Evolutionary conservation across 768 basidiomycete genomes (phyloP), one percentile per base, ranked within the genome.

Genomic region (Lactifluus piperatus): DNA sequence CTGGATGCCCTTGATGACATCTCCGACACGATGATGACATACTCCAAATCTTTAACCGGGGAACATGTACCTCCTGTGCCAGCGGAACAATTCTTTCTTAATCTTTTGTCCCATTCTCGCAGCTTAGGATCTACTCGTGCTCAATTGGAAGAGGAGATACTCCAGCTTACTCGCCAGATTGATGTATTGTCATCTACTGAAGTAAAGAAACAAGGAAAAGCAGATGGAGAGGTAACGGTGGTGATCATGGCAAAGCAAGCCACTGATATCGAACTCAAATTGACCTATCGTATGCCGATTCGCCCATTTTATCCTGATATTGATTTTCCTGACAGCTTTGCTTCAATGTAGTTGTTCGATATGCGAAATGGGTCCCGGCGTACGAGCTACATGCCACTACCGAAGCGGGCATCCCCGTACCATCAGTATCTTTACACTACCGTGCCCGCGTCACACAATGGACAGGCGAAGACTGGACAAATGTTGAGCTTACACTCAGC

Each of bases 401-500:
- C 68, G 76, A 54, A 67, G 72, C 58, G 13, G 78, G 77, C 0
- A 74, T 77, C 57, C 75, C 78, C 3, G 75, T 75, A 0, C 66
- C 76, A 5, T 65, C 72, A 0, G 75, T 83, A 26, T 62, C 74
- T 3, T 72, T 86, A 10, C 77, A 81, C 59, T 84, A 84, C 64
- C 78, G 79, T 26, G 81, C 82, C 0, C 71, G 74, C 29, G 72
- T 85, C 51, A 70, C 67, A 0, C 83, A 86, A 63, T 68, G 68
- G 62, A 82, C 83, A 0, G 83, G 83, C 13, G 84, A 86, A 64
- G 79, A 82, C 60, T 86, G 83, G 84, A 73, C 65, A 24, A 71
- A 76, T 58, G 73, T 79, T 1, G 60, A 73, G 1, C 71, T 85
- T 32, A 80, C 75, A 6, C 71, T 85, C 29, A 82, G 79, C 68